Evolutionary conservation across 1,284 basidiomycete species (phyloP).

Genomic region (Kalmanozyma brasiliensis): DNA sequence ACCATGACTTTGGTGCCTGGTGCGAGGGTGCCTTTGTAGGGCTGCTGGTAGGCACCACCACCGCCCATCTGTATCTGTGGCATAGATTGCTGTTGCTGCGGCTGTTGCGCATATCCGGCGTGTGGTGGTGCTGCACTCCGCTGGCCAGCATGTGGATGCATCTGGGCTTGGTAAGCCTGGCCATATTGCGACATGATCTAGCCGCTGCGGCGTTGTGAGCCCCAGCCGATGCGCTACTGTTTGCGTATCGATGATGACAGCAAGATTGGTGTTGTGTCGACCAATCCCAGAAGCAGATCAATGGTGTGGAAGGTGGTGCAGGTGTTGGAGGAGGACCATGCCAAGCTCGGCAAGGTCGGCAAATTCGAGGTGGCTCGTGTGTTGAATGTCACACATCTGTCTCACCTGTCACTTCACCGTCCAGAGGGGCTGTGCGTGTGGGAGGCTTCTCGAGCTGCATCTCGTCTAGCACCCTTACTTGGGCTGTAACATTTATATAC

Average conservation of each 20-base stretch:
- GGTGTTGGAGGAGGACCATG: background rate
- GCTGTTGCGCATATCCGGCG: constrained; percentile 27
- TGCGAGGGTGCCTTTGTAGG: constrained; percentile 52
- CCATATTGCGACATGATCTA: constrained; percentile 43
- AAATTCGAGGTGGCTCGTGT: background rate
- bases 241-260: background rate
- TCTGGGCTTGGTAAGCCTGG: constrained; percentile 20
- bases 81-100: constrained; percentile 23
- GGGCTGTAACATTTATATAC: no score
- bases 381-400: background rate
- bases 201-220: constrained; percentile 6
- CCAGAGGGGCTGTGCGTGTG: no score
- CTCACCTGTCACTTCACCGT: background rate
- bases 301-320: no score
- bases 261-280: background rate
- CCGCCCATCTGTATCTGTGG: constrained; percentile 5
- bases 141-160: constrained; percentile 17
- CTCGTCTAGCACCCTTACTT: no score
- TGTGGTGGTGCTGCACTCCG: constrained; percentile 12
- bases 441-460: no score
- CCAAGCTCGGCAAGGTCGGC: no score
- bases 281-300: no score
- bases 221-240: background rate
- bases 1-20: constrained; percentile 88
- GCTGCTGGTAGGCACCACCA: constrained; percentile 36